Evolutionary conservation across 208 protist genomes (phyloP).

Genomic region (Trypanosoma conorhini): DNA sequence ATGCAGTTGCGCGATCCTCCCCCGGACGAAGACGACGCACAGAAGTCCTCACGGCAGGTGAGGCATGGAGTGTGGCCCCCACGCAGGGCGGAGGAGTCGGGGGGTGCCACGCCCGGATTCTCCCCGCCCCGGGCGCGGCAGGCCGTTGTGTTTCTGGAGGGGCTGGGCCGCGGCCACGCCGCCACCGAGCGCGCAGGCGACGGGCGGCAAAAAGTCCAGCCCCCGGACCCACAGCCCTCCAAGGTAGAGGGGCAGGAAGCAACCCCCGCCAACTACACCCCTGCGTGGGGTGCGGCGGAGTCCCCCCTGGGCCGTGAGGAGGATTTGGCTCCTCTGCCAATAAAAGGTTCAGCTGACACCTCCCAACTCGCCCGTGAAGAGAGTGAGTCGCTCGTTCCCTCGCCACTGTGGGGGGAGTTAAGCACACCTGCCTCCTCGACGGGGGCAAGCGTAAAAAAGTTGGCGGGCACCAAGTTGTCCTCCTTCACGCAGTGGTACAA

Average conservation of each 20-base stretch:
- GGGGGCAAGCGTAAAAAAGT: background rate
- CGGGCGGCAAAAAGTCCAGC: background rate
- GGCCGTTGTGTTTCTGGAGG: conserved; percentile 1
- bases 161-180: background rate
- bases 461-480: background rate
- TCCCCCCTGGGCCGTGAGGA: background rate
- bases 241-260: background rate
- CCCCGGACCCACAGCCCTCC: background rate
- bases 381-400: background rate
- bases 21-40: background rate
- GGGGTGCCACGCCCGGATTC: too few relatives aligned
- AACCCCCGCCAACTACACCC: background rate
- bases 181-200: background rate
- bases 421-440: background rate
- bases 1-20: background rate
- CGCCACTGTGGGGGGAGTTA: background rate
- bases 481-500: background rate
- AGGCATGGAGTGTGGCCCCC: background rate
- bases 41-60: background rate
- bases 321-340: background rate
- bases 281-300: background rate
- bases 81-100: background rate
- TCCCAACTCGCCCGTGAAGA: background rate
- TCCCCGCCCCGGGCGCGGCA: background rate
- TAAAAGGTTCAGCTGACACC: background rate